Conservation (phyloP, 257 asterid species). For the Fraxinus pennsylvanica region DNA sequence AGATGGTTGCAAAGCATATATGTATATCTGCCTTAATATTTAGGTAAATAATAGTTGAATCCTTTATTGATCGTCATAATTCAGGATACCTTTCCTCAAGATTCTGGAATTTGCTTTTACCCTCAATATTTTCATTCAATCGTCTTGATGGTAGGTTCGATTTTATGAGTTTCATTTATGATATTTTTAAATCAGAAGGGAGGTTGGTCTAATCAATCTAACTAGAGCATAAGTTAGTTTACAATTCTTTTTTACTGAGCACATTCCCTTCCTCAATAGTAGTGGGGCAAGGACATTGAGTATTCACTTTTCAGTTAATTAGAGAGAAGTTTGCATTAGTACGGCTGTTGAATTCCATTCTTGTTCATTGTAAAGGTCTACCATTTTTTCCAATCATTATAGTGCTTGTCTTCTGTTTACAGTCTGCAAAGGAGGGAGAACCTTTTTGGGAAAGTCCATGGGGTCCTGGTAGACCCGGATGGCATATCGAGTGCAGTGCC, state of each 20-base stretch:
- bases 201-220: conserved; percentile 9
- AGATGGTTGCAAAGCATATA: neutral
- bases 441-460: conserved; percentile 99
- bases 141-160: neutral
- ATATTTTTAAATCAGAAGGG: neutral
- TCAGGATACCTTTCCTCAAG: neutral
- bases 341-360: conserved; percentile 8
- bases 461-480: conserved; percentile 99
- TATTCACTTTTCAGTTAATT: conserved; percentile 2
- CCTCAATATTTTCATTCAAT: conserved; percentile 2
- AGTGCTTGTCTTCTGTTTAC: conserved; percentile 27
- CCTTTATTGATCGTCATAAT: neutral
- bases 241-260: conserved; percentile 2
- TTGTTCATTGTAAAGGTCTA: conserved; percentile 9
- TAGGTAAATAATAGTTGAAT: conserved; percentile 2
- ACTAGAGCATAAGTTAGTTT: neutral
- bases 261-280: neutral
- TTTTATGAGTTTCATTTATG: conserved; percentile 1
- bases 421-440: conserved; percentile 99
- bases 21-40: conserved; percentile 14
- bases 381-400: neutral
- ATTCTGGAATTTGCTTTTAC: neutral
- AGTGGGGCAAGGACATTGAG: conserved; percentile 3
- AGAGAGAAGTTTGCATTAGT: conserved; percentile 1
- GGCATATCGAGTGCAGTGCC: conserved; percentile 99